Evolutionary conservation across 441 rosid species (phyloP), one percentile per base, ranked within the genome.

Genomic region (Sinapis alba): DNA sequence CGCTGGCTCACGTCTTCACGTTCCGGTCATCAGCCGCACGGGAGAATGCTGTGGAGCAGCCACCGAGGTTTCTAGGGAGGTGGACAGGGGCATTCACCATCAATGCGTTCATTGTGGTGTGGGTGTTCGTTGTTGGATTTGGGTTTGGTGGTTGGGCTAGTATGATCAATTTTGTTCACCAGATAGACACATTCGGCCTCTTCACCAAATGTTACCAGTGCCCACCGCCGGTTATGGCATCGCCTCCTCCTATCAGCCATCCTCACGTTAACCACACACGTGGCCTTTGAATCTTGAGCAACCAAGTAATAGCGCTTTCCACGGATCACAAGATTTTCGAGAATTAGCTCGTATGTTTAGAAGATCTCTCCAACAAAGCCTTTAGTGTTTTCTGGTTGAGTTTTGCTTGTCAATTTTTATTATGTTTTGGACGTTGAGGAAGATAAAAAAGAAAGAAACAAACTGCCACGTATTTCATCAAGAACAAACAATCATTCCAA

Each of bases 181-280:
- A 86, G 63, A 85, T 88, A 18, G 93, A 88, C 72, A 88, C 93
- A 2, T 88, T 88, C 21, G 93, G 93, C 10, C 81, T 86, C 23
- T 88, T 88, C 82, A 86, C 93, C 5, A 88, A 85, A 72, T 88
- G 93, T 23, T 88, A 86, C 82, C 93, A 88, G 21, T 88, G 93
- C 68, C 85, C 69, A n/a, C 69, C 81, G 23, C 78, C 78, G 1
- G 50, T 30, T 2, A 34, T 36, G 41, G 57, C 75, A 5, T 68
- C 86, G 0, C 78, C 84, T 0, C 85, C 97, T 15, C 86, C 89
- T 0, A 65, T 62, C 69, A 77, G 72, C 78, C 85, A 81, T 75
- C 83, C 83, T 27, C 78, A 68, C 71, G 9, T 57, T 72, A 87
- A 89, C 71, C 85, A 81, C 73, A 87, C 86, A 51, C 93, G 56